Evolutionary conservation across 2,329 filamentous ascomycete species (phyloP).

Genomic region (Grosmannia clavigera): DNA sequence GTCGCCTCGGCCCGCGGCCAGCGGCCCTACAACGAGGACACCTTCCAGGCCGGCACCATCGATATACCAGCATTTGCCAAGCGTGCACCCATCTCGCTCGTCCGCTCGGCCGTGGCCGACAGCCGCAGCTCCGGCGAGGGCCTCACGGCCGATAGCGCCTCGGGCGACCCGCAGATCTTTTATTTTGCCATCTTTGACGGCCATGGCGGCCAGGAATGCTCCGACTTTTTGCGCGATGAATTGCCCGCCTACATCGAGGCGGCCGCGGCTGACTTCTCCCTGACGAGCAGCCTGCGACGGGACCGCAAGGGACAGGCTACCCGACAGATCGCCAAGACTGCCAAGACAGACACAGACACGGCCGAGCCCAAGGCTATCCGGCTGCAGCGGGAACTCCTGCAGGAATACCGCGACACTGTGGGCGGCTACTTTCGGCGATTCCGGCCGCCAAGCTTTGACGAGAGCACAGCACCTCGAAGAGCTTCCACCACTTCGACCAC

Average conservation of each 20-base stretch:
- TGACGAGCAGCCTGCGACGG: slow-evolving; percentile 58
- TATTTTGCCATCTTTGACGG: slow-evolving; percentile 97
- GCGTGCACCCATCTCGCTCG: slow-evolving; percentile 55
- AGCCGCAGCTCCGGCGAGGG: slow-evolving; percentile 43
- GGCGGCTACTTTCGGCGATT: slow-evolving; percentile 94
- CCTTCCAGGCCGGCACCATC: slow-evolving; percentile 87
- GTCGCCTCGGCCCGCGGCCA: slow-evolving; percentile 67
- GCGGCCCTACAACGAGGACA: slow-evolving; percentile 83
- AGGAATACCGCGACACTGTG: slow-evolving; percentile 69
- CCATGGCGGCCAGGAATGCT: slow-evolving; percentile 83
- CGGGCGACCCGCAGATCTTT: slow-evolving; percentile 86
- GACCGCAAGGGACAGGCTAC: slow-evolving; percentile 20
- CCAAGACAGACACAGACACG: slow-evolving; percentile 3
- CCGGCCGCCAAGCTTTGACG: slow-evolving; percentile 61
- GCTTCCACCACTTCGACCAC: neutral
- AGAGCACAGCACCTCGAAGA: neutral
- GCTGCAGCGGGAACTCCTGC: slow-evolving; percentile 59
- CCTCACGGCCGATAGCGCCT: slow-evolving; percentile 58
- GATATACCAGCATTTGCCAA: slow-evolving; percentile 86
- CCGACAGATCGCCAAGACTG: slow-evolving; percentile 8
- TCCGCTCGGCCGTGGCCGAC: slow-evolving; percentile 31
- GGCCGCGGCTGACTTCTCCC: slow-evolving; percentile 60
- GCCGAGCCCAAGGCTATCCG: slow-evolving; percentile 17
- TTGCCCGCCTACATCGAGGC: slow-evolving; percentile 84
- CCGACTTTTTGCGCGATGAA: slow-evolving; percentile 70